phyloP scores from a whole-genome alignment of 2,329 filamentous ascomycete genomes.

The Parasarocladium wereldwijsianum region DNA sequence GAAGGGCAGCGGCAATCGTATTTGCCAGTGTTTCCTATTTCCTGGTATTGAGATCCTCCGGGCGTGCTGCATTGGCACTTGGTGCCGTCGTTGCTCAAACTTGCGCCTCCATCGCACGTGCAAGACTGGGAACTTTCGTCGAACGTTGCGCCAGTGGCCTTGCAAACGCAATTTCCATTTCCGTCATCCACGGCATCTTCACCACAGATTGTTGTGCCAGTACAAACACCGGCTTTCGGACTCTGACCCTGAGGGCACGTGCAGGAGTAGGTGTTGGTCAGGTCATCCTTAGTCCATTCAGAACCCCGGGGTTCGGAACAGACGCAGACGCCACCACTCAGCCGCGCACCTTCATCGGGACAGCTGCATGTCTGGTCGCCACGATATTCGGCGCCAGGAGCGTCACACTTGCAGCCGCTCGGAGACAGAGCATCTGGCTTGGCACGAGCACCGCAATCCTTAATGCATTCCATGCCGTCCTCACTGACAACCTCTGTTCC shows the following conservation, averaged over 20 bases:
- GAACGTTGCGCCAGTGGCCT: no score
- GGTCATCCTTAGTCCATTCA: neutral
- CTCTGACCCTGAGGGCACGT: neutral
- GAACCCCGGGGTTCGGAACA: neutral
- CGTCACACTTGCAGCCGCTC: neutral
- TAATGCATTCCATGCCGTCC: constrained; percentile 1
- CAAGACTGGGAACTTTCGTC: no score
- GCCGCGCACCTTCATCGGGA: neutral
- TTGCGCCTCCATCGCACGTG: no score
- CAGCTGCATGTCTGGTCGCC: constrained; percentile 4
- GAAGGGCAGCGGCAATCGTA: neutral
- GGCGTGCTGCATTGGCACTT: constrained; percentile 1
- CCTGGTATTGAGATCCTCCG: neutral
- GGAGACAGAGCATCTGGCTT: neutral
- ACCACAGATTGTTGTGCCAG: neutral
- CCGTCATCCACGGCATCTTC: neutral
- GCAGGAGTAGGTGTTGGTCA: neutral
- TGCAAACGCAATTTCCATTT: neutral
- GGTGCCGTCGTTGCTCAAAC: no score
- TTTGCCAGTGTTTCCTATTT: neutral
- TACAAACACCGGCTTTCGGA: neutral
- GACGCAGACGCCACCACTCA: constrained; percentile 1
- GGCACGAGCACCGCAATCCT: constrained; percentile 1
- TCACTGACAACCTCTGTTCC: neutral
- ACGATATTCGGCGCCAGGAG: constrained; percentile 1